Conservation (phyloP, 768 basidiomycete genomes). For the Leccinum obscurum region DNA sequence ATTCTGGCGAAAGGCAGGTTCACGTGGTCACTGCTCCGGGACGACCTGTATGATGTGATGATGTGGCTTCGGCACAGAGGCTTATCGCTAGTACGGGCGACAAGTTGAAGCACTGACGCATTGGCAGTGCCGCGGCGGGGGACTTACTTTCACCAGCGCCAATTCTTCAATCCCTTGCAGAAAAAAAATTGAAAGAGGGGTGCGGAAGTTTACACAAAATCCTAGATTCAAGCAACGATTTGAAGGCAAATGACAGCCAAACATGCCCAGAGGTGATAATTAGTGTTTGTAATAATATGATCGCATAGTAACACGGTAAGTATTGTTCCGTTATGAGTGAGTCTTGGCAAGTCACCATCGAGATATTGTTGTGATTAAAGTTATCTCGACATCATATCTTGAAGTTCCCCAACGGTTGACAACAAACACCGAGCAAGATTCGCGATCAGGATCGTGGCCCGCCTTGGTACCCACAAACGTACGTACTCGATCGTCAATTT, state of each 20-base stretch:
- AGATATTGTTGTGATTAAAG: neutral
- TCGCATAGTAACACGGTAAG: no score
- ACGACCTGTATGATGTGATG: neutral
- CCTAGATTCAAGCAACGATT: neutral
- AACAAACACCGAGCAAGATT: neutral
- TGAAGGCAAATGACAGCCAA: neutral
- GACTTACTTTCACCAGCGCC: neutral
- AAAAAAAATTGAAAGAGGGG: neutral
- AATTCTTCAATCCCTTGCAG: no score
- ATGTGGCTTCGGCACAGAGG: neutral
- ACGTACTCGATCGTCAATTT: neutral
- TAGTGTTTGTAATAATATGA: neutral
- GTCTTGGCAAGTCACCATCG: neutral
- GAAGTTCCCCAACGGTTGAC: neutral
- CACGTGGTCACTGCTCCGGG: neutral
- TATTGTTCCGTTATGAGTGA: no score
- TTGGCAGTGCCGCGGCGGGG: no score
- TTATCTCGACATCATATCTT: neutral
- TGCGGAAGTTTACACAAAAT: neutral
- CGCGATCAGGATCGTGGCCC: neutral
- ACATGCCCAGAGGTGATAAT: neutral
- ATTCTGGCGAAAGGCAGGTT: neutral
- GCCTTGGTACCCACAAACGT: slow-evolving; percentile 1
- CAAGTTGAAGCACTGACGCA: neutral
- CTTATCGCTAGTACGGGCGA: neutral